A percentile compares a stretch with the other conserved stretches of the same genome.
These are phyloP conservation scores for Fusarium veterinarium DNA, from an alignment of 2,329 filamentous ascomycete genomes.

Conservation along the genomic window DNA sequence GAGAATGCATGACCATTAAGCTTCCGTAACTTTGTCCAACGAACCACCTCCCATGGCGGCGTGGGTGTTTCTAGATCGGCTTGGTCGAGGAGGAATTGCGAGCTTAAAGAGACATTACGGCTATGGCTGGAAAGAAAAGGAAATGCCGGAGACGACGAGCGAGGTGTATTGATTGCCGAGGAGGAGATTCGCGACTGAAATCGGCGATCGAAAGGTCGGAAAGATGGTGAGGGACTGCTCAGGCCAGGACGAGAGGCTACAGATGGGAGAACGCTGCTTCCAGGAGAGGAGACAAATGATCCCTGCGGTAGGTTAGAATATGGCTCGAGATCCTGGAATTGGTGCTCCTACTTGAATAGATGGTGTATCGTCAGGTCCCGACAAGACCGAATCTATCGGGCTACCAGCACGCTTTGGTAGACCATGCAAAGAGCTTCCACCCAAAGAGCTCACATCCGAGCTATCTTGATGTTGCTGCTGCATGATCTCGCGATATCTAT, in stretches of 20 bases:
- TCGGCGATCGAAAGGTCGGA: conserved; percentile 92
- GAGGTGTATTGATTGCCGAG: conserved; percentile 65
- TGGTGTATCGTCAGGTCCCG: conserved; percentile 84
- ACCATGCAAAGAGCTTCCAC: conserved; percentile 59
- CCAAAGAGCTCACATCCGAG: conserved; percentile 65
- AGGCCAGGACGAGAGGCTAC: conserved; percentile 74
- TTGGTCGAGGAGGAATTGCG: conserved; percentile 71
- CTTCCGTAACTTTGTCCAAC: conserved; percentile 94
- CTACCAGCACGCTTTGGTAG: conserved; percentile 70
- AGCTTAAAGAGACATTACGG: conserved; percentile 81
- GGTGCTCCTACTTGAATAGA: conserved; percentile 77
- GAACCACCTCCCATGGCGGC: conserved; percentile 94
- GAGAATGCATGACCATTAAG: conserved; percentile 91
- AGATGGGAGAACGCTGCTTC: conserved; percentile 78
- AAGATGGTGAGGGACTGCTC: conserved; percentile 79
- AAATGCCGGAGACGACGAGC: conserved; percentile 82
- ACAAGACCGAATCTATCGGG: conserved; percentile 74
- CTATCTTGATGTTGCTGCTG: conserved; percentile 56
- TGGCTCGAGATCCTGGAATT: not conserved
- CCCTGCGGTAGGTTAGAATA: conserved; percentile 60
- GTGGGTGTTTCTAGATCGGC: conserved; percentile 77
- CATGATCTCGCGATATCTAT: conserved; percentile 59
- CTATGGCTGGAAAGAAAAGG: conserved; percentile 81
- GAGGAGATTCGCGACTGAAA: conserved; percentile 88
- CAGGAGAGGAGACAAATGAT: conserved; percentile 72